Conservation (phyloP, 2,329 filamentous ascomycete species). For the Tolypocladium amazonense region DNA sequence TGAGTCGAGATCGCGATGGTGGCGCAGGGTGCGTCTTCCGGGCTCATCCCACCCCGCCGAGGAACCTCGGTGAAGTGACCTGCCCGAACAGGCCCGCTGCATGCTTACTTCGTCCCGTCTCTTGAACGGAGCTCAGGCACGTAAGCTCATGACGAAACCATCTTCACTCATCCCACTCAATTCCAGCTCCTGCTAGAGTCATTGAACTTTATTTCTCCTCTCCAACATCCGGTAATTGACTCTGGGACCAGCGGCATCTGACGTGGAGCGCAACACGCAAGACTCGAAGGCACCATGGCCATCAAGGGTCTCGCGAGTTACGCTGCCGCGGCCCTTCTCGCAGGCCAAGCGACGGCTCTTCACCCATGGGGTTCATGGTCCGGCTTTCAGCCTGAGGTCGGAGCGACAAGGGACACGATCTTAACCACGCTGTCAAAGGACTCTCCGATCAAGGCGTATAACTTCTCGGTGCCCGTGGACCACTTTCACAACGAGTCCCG, state of each 20-base stretch:
- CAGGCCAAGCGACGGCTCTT: not conserved
- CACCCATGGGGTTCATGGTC: not conserved
- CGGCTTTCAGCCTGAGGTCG: not conserved
- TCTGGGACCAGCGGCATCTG: not conserved
- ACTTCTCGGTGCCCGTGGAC: conserved; percentile 49
- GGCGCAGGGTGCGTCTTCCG: not conserved
- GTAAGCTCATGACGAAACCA: not conserved
- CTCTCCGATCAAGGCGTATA: conserved; percentile 11
- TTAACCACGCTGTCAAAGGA: not conserved
- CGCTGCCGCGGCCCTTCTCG: not conserved
- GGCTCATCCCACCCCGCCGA: not conserved
- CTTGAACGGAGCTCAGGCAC: not conserved
- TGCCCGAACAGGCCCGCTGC: not conserved
- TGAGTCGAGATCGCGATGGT: not conserved
- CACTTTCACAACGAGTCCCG: conserved; percentile 72
- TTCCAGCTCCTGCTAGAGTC: not conserved
- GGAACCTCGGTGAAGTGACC: not conserved
- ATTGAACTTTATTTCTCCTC: not conserved
- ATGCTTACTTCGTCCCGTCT: not conserved
- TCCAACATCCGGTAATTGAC: too few relatives aligned
- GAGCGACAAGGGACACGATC: not conserved
- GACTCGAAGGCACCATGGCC: not conserved
- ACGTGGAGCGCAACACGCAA: not conserved
- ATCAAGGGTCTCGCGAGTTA: not conserved
- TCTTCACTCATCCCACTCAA: not conserved